These are phyloP conservation scores for Neopestalotiopsis sp. DNA, from an alignment of 2,329 filamentous ascomycete genomes.

Conservation along the genomic window DNA sequence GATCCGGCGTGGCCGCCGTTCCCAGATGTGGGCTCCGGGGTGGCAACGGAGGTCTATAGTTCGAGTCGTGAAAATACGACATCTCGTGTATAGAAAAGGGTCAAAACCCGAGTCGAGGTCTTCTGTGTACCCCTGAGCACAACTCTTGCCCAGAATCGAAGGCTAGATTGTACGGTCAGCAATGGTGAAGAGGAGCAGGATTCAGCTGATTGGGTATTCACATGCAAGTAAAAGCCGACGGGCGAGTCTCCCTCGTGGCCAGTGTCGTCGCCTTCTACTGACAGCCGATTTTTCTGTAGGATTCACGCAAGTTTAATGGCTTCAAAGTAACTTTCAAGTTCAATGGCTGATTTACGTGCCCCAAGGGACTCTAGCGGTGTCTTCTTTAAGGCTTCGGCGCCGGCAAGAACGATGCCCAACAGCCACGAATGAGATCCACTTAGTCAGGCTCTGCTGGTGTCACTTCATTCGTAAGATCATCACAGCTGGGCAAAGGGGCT, in stretches of 20 bases:
- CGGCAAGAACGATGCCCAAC: not conserved
- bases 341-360: not conserved
- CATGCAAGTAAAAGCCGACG: not conserved
- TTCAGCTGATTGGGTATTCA: not conserved
- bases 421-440: slow-evolving; percentile 14
- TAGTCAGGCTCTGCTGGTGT: not conserved
- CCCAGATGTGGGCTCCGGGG: slow-evolving; percentile 9
- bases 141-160: not conserved
- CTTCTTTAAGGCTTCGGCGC: not conserved
- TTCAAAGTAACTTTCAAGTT: not conserved
- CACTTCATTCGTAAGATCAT: not conserved
- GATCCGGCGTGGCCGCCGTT: not conserved
- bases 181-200: not conserved
- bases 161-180: not conserved
- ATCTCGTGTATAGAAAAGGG: not conserved
- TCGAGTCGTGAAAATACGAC: slow-evolving; percentile 2
- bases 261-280: not conserved
- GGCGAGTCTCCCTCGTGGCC: not conserved
- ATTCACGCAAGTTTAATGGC: not conserved
- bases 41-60: slow-evolving; percentile 13
- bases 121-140: not conserved
- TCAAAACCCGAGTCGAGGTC: not conserved
- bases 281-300: not conserved
- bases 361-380: not conserved
- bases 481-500: not conserved